Base-by-base conservation (phyloP, 1,284 basidiomycete genomes). In the Cryptococcus wingfieldii region DNA sequence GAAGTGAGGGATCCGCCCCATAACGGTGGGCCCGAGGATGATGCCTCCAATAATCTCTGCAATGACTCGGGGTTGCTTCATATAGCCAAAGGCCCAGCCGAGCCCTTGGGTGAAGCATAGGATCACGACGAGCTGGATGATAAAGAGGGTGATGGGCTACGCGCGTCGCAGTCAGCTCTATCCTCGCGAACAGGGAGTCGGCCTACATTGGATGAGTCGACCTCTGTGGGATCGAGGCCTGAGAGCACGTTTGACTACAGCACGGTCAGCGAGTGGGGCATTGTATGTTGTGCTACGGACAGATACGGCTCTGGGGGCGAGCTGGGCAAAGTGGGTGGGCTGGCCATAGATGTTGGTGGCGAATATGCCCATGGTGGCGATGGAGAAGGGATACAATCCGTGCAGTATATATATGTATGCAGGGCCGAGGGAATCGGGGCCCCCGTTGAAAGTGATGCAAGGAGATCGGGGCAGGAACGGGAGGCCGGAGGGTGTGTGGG, bases 31-130 rank as follows among this genome's bases (percentile, higher is more conserved):
- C 12, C 87, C 87, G 16, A 91, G 82, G 37, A 93, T 67, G 66
- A 94, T 84, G 41, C 90, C 90, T 3, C 84, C 88, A 57, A 93
- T 86, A 65, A 94, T 86, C 74, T 94, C 90, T 55, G 90, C 86
- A 56, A 93, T 91, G 66, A 94, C 90, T 47, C 85, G 81, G 5
- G 90, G 90, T 72, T 94, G 90, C 44, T 86, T 83, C 55, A 92
- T 83, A 51, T 82, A 84, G 31, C 78, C 71, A 31, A 91, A 80
- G 50, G 80, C 64, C 50, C 86, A 76, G 2, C 84, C 81, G 13
- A 93, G 82, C 6, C 87, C 65, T 67, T 90, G 87, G 49, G 84
- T 86, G 78, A 90, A 83, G 49, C 78, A 76, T 61, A 92, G 82
- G 78, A 91, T 90, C 61, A 90, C 82, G 53, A 71, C 60, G 19